Conservation (phyloP, 306 rosid genomes). For the Quercus ilex region DNA sequence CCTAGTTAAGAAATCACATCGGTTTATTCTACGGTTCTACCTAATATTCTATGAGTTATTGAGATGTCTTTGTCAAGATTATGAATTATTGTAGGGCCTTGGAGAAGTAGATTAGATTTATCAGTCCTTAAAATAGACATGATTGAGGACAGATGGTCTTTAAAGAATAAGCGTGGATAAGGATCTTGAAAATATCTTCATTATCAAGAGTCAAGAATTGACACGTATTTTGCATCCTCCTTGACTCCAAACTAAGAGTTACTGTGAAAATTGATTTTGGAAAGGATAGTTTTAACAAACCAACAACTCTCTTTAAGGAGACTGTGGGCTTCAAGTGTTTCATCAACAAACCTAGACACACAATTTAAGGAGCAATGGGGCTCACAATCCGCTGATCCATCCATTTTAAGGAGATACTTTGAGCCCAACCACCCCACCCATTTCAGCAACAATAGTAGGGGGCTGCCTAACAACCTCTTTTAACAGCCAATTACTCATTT, state of each 20-base stretch:
- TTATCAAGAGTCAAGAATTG: not conserved
- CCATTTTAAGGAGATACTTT: not conserved
- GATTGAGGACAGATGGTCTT: not conserved
- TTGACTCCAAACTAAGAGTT: no score
- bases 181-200: not conserved
- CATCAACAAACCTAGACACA: not conserved
- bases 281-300: not conserved
- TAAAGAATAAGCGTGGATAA: not conserved
- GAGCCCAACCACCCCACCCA: not conserved
- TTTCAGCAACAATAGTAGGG: no score
- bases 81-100: not conserved
- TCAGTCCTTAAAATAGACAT: not conserved
- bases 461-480: no score
- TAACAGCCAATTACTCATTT: not conserved
- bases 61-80: not conserved
- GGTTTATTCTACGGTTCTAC: not conserved
- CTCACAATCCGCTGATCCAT: no score
- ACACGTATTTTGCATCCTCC: not conserved
- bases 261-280: not conserved
- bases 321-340: not conserved
- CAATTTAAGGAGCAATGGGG: not conserved
- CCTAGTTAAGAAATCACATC: not conserved
- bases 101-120: not conserved
- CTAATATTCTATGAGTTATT: not conserved
- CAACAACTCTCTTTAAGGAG: not conserved